Evolutionary conservation across 768 basidiomycete species (phyloP).

Genomic region (Pleurotus sapidus): DNA sequence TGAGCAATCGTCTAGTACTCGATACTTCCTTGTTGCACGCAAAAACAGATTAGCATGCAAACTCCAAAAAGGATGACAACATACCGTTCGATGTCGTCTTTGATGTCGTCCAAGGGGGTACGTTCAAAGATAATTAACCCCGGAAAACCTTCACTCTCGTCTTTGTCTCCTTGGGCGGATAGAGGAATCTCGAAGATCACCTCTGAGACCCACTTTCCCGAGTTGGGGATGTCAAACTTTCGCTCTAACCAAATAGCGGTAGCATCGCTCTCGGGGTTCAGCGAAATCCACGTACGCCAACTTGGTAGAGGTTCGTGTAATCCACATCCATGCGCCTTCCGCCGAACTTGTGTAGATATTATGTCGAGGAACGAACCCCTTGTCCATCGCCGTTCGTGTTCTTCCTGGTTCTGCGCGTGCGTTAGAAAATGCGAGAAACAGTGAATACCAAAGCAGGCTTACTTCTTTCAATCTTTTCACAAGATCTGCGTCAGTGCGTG

Average conservation of each 20-base stretch:
- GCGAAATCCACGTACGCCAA: conserved; percentile 74
- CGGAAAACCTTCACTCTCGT: conserved; percentile 38
- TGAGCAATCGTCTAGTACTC: conserved; percentile 67
- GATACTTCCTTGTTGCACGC: conserved; percentile 52
- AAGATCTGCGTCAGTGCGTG: conserved; percentile 62
- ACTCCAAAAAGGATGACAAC: background rate
- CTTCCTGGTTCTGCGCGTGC: conserved; percentile 59
- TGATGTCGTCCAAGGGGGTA: conserved; percentile 58
- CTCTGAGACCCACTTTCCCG: conserved; percentile 62
- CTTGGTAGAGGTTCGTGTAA: conserved; percentile 27
- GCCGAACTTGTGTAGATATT: conserved; percentile 36
- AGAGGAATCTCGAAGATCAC: conserved; percentile 60
- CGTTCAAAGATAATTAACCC: conserved; percentile 77
- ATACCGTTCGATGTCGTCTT: conserved; percentile 68
- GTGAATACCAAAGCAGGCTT: conserved; percentile 18
- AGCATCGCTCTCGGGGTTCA: conserved; percentile 68
- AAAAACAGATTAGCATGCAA: conserved; percentile 9
- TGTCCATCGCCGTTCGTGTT: conserved; percentile 73
- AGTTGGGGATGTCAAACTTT: conserved; percentile 69
- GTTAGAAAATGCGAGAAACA: conserved; percentile 12
- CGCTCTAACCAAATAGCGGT: conserved; percentile 80
- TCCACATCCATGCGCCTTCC: conserved; percentile 21
- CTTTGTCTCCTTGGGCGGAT: conserved; percentile 16
- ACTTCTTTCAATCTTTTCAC: conserved; percentile 70
- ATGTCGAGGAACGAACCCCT: conserved; percentile 63